A percentile compares a stretch with the other conserved stretches of the same genome.
phyloP scores from a whole-genome alignment of 306 rosid species.

The Senna siamea region DNA sequence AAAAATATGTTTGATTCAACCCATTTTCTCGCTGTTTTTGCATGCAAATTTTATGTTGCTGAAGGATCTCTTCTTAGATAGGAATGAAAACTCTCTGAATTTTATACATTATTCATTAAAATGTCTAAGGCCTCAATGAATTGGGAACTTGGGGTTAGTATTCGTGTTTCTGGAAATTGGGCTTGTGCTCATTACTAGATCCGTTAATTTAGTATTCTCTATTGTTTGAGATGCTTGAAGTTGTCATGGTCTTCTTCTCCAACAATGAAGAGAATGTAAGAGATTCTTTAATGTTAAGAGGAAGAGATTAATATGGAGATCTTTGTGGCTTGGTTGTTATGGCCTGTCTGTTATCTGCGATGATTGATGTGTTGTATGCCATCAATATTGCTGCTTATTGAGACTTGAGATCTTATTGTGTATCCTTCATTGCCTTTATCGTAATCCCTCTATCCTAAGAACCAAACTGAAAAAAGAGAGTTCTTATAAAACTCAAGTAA shows the following conservation, averaged over 20 bases:
- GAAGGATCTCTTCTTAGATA: too few species aligned
- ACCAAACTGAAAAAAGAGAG: not conserved
- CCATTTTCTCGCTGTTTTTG: not conserved
- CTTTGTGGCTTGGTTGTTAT: not conserved
- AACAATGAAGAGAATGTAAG: not conserved
- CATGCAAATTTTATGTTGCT: too few species aligned
- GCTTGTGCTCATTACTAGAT: not conserved
- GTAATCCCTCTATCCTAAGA: not conserved
- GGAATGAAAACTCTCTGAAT: too few species aligned
- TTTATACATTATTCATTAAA: too few species aligned
- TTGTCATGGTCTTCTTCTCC: conserved; percentile 15
- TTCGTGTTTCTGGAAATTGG: not conserved
- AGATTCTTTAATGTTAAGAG: not conserved
- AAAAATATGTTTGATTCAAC: too few species aligned
- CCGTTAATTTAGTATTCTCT: conserved; percentile 1
- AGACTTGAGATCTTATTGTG: not conserved
- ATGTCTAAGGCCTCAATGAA: not conserved
- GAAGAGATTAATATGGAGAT: not conserved
- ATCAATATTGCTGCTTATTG: not conserved
- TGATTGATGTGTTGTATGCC: not conserved
- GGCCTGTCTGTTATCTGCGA: not conserved
- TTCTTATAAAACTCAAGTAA: not conserved
- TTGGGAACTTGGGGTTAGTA: not conserved
- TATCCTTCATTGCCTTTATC: not conserved
- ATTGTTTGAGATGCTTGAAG: conserved; percentile 14